A percentile compares a stretch with the other conserved stretches of the same genome.
Conservation (phyloP, 371 early-diverging fungal genomes). For the Circinella umbellata region DNA sequence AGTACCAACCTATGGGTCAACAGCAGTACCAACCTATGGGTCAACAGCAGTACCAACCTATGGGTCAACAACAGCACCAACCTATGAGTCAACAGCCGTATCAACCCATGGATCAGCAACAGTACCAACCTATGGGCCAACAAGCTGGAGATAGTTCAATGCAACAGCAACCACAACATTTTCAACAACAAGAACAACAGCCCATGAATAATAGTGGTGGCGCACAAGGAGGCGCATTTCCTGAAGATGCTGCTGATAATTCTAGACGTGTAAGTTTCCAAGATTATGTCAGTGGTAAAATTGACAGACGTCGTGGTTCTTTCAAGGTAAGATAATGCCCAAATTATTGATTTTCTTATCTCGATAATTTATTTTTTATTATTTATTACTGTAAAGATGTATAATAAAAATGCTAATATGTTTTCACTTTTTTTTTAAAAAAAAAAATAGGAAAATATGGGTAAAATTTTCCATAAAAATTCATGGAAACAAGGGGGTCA, state of each 20-base stretch:
- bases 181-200: no score
- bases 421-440: not conserved
- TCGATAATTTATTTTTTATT: not conserved
- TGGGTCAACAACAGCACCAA: not conserved
- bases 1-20: not conserved
- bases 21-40: slow-evolving; percentile 2
- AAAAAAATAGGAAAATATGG: slow-evolving; percentile 8
- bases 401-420: not conserved
- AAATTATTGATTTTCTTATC: no score
- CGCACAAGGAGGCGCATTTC: no score
- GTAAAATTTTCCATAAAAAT: slow-evolving; percentile 6
- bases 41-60: not conserved
- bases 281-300: slow-evolving; percentile 10
- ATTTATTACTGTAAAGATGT: not conserved
- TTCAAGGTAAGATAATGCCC: slow-evolving; percentile 10
- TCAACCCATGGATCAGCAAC: no score
- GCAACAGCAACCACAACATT: no score
- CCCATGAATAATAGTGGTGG: no score
- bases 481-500: slow-evolving; percentile 5
- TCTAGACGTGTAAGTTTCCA: slow-evolving; percentile 3
- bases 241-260: no score
- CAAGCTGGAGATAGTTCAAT: no score
- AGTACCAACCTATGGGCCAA: no score
- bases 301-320: slow-evolving; percentile 9
- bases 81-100: not conserved